Conservation (phyloP, 2,329 filamentous ascomycete genomes). For the Colletotrichum theobromicola region DNA sequence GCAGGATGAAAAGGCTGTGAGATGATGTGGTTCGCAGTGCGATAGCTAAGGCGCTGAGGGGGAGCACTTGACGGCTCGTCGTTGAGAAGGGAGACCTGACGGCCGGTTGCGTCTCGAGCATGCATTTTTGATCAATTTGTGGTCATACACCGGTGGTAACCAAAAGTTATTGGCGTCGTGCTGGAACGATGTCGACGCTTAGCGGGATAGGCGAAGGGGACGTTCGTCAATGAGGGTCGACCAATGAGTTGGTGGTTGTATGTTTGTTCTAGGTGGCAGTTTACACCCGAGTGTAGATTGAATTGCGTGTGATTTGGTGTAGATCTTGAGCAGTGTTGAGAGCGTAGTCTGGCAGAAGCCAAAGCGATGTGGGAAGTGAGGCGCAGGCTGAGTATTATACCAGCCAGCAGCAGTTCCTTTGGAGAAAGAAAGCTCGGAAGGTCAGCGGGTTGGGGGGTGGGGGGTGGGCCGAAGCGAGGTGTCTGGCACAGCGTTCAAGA, state of each 20-base stretch:
- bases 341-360: not conserved
- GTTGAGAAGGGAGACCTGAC: constrained; percentile 65
- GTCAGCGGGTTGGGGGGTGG: constrained; percentile 8
- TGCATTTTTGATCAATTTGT: constrained; percentile 47
- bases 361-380: not conserved
- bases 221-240: not conserved
- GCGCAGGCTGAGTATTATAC: constrained; percentile 19
- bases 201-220: not conserved
- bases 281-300: not conserved
- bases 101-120: constrained; percentile 60
- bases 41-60: constrained; percentile 33
- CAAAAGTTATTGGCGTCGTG: not conserved
- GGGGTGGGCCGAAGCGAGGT: constrained; percentile 18
- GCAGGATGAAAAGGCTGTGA: constrained; percentile 38
- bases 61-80: constrained; percentile 43
- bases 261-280: not conserved
- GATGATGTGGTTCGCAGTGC: constrained; percentile 36
- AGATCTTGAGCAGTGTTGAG: not conserved
- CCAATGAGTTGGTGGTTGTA: not conserved
- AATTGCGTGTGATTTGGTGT: not conserved
- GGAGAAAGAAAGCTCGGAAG: constrained; percentile 13
- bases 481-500: not conserved
- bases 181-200: not conserved
- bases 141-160: not conserved
- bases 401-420: not conserved